These are phyloP conservation scores for Hymenoscyphus linearis DNA, from an alignment of 2,329 filamentous ascomycete genomes.

Conservation along the genomic window DNA sequence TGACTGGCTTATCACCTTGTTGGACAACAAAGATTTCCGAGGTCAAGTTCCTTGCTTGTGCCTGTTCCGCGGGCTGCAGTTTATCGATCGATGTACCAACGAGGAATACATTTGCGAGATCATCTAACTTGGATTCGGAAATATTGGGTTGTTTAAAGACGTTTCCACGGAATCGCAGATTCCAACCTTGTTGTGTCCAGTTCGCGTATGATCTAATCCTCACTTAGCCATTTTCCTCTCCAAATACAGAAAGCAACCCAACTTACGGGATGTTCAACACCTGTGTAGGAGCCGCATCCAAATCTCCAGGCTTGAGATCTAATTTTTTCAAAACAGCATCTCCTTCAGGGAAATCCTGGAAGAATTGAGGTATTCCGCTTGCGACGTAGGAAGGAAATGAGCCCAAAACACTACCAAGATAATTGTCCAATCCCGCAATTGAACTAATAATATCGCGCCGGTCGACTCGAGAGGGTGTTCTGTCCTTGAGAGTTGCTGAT, in stretches of 20 bases:
- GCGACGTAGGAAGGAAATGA: conserved; percentile 55
- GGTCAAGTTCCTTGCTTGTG: conserved; percentile 68
- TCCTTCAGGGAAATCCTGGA: conserved; percentile 60
- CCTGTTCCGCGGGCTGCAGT: conserved; percentile 53
- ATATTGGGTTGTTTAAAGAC: conserved; percentile 76
- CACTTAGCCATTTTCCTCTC: conserved; percentile 8
- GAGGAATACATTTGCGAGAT: conserved; percentile 66
- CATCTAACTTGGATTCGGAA: conserved; percentile 56
- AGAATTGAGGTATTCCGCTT: conserved; percentile 62
- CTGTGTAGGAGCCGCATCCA: conserved; percentile 60
- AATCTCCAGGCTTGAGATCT: conserved; percentile 51
- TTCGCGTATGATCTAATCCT: conserved; percentile 57
- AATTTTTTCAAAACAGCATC: conserved; percentile 55
- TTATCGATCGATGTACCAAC: conserved; percentile 57
- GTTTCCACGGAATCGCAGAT: conserved; percentile 70
- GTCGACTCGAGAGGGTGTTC: conserved; percentile 36
- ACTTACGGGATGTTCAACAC: conserved; percentile 62
- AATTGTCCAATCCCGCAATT: conserved; percentile 44
- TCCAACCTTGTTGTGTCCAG: conserved; percentile 74
- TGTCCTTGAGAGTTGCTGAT: conserved; percentile 37
- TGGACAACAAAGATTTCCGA: conserved; percentile 71
- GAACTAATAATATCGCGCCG: conserved; percentile 41
- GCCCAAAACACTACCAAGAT: conserved; percentile 48
- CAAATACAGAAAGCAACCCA: not conserved
- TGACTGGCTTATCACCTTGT: conserved; percentile 58